Conservation (phyloP, 352 stramenopile genomes). For the Phytopythium litorale region DNA sequence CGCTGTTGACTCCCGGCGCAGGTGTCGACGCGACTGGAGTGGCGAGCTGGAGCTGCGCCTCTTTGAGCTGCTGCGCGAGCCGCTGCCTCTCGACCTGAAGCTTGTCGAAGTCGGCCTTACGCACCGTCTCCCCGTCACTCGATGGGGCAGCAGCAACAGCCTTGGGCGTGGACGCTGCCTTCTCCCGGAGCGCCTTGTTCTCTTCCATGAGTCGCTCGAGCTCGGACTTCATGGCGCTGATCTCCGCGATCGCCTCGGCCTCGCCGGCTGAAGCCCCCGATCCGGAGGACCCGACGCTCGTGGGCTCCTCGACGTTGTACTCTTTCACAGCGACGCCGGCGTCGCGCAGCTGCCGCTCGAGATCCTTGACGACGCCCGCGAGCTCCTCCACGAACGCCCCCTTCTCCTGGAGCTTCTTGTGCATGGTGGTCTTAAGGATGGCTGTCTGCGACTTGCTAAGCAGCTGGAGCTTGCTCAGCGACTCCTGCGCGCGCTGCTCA, state of each 20-base stretch:
- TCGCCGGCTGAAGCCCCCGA: slow-evolving; percentile 15
- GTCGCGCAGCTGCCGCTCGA: slow-evolving; percentile 56
- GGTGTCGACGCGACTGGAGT: not conserved
- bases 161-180: slow-evolving; percentile 13
- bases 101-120: slow-evolving; percentile 38
- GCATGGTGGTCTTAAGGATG: slow-evolving; percentile 82
- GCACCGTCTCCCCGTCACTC: slow-evolving; percentile 14
- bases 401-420: slow-evolving; percentile 75
- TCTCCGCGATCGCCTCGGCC: slow-evolving; percentile 49
- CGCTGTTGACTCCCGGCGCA: not conserved
- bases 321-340: slow-evolving; percentile 42
- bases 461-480: slow-evolving; percentile 75
- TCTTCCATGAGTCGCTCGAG: slow-evolving; percentile 70
- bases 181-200: slow-evolving; percentile 47
- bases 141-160: slow-evolving; percentile 2
- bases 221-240: slow-evolving; percentile 67
- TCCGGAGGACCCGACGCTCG: slow-evolving; percentile 1
- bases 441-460: slow-evolving; percentile 82
- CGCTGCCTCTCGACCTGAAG: slow-evolving; percentile 52
- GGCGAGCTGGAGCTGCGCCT: slow-evolving; percentile 51
- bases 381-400: slow-evolving; percentile 65
- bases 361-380: slow-evolving; percentile 46
- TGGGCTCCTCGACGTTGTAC: slow-evolving; percentile 28
- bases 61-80: slow-evolving; percentile 58
- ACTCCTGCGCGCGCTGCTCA: slow-evolving; percentile 76